Conservation (phyloP, 2,329 filamentous ascomycete genomes). For the Colletotrichum neosansevieriae region DNA sequence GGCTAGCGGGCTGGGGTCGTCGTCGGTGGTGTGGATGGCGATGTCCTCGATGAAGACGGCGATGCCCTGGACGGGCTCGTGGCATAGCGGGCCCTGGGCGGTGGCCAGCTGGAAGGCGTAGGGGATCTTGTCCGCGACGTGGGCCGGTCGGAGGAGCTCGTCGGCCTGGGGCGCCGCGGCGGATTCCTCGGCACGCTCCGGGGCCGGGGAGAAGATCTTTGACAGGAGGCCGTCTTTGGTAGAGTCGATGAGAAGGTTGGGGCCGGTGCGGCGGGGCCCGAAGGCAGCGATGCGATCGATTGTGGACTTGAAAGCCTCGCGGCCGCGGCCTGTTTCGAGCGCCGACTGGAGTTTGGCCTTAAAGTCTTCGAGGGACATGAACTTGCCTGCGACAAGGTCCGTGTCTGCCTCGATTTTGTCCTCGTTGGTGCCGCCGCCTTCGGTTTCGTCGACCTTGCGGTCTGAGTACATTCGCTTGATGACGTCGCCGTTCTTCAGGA, state of each 20-base stretch:
- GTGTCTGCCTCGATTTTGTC: conserved; percentile 63
- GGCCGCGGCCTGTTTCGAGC: conserved; percentile 79
- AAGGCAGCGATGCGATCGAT: conserved; percentile 90
- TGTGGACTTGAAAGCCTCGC: conserved; percentile 81
- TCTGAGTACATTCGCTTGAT: conserved; percentile 86
- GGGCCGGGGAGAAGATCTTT: conserved; percentile 69
- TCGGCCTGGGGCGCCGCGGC: conserved; percentile 53
- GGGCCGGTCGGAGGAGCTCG: conserved; percentile 68
- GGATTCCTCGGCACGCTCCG: conserved; percentile 43
- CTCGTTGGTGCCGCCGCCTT: conserved; percentile 45
- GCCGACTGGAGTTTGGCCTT: conserved; percentile 75
- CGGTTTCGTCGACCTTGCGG: conserved; percentile 60
- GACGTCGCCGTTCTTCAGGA: conserved; percentile 81
- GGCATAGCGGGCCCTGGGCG: conserved; percentile 88
- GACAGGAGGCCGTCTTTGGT: conserved; percentile 79
- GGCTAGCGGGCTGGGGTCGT: conserved; percentile 63
- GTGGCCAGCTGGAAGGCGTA: conserved; percentile 96
- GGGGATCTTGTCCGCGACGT: conserved; percentile 89
- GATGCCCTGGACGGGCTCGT: conserved; percentile 92
- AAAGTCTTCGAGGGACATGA: conserved; percentile 81
- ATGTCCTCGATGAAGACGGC: conserved; percentile 91
- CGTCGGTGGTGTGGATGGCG: conserved; percentile 63
- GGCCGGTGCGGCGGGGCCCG: conserved; percentile 85
- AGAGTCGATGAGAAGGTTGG: conserved; percentile 89
- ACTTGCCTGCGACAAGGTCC: conserved; percentile 67